Evolutionary conservation across 1,139 yeast species (phyloP), one percentile per base, ranked within the genome.

Genomic region (Taphrina flavorubra): DNA sequence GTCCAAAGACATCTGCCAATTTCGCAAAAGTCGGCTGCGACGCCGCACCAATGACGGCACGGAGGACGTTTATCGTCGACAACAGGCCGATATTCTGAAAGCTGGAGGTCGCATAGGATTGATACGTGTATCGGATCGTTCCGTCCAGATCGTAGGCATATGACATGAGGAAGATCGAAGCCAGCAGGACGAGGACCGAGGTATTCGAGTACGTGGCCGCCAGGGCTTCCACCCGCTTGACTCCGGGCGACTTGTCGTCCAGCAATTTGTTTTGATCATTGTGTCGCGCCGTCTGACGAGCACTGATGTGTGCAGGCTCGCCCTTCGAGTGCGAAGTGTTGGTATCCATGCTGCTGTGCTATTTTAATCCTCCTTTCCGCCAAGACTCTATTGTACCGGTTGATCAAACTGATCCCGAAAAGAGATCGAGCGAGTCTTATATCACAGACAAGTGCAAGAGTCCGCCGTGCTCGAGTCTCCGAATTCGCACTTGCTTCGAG

Each of bases 11-110:
- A 69, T 80, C 81, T 10, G 81, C 78, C 31, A 80, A 55, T 70
- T 79, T 81, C 55, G 81, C 82, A 70, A 81, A 71, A n/a, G 80
- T 74, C 10, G 83, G 82, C 70, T 80, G 78, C 0, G 81, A 75
- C 25, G 78, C 77, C 36, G 81, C 80, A 53, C 79, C 77, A 47
- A 82, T 74, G 71, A 81, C 79, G 59, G 80, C 78, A 67, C 79
- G 79, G 6, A 80, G 79, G 36, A 80, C 81, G 51, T 78, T 80
- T 42, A 80, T 79, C 11, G 82, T 79, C 4, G 83, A 74, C 44
- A 81, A 75, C 65, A 80, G 71, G 5, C 83, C 77, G 72, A 79
- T 82, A 40, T 77, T 76, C 57, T 76, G 72, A 74, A 81, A 81
- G 20, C 75, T 72, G 7, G 81, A 78, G 0, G 83, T 80, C 6